Percentiles rank a stretch among this genome's conserved stretches.
Evolutionary conservation across 495 filamentous ascomycete species (phyloP).

Genomic region (Cenococcum geophilum): DNA sequence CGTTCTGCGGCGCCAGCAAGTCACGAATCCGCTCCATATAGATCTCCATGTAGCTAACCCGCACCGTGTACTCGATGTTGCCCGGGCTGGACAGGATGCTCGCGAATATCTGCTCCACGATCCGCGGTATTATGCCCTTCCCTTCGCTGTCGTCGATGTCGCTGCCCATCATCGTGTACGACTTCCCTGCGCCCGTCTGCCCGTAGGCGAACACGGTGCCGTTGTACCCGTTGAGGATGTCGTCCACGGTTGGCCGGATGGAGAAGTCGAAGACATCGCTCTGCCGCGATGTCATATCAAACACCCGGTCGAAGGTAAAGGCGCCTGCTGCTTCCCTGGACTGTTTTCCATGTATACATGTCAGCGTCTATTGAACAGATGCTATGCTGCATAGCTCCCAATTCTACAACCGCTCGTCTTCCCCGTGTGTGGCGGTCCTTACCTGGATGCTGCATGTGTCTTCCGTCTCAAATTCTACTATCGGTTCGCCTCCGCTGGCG

Average conservation of each 20-base stretch:
- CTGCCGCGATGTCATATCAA: constrained; percentile 84
- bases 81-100: constrained; percentile 84
- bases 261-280: constrained; percentile 94
- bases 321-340: constrained; percentile 73
- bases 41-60: constrained; percentile 99
- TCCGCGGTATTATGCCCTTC: constrained; percentile 92
- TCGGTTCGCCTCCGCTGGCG: constrained; percentile 79
- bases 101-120: constrained; percentile 95
- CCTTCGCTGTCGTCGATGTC: constrained; percentile 87
- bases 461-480: constrained; percentile 79
- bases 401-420: background rate
- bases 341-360: constrained; percentile 41
- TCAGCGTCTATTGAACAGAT: background rate
- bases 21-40: constrained; percentile 99
- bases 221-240: constrained; percentile 98
- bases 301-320: constrained; percentile 97
- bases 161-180: constrained; percentile 98
- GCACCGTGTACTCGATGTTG: constrained; percentile 95
- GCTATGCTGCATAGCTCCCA: background rate
- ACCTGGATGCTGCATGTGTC: constrained; percentile 87
- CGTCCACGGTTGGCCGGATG: constrained; percentile 90
- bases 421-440: constrained; percentile 5
- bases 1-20: constrained; percentile 82
- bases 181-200: constrained; percentile 97
- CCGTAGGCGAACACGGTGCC: constrained; percentile 98